Evolutionary conservation across 176 grass and related monocot genomes (phyloP), one percentile per base, ranked within the genome.

Genomic region (Zea luxurians): DNA sequence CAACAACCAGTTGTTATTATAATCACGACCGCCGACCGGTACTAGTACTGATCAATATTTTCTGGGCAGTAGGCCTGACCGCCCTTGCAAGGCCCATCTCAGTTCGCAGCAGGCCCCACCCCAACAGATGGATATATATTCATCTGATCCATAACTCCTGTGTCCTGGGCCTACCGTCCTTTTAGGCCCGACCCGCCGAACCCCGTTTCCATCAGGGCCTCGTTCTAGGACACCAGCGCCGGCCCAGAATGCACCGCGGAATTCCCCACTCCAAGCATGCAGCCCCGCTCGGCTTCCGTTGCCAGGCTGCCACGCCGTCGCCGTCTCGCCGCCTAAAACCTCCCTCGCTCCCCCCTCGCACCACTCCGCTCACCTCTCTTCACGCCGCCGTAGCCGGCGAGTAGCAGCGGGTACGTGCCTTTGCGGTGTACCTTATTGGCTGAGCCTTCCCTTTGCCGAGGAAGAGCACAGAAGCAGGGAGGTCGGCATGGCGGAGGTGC

Each of bases 401-500:
- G 38, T 57, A 34, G 8, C 5, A 2, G 16, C 1, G 35, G 27
- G 4, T 63, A 16, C 72, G 62, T 15, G 71, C 65, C 20, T 81
- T 8, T 20, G 21, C 48, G 17, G 20, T 81, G 0, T 11, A 20
- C 6, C 36, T 5, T 34, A 6, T 13, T 53, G 44, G 1, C 18
- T 0, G 5, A 83, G 9, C 48, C 49, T 36, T 36, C 16, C 34
- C 15, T 66, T n/a, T 41, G 16, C 18, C 16, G 43, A 75, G 21
- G 47, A 61, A 35, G 21, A 60, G 4, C 7, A 50, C 5, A 1
- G 13, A 60, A 12, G n/a, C 38, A 5, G 16, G 35, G 21, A 64
- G 43, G 34, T 1, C 4, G 49, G 46, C 62, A 93, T 93, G 94
- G 66, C 21, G 36, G 85, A 94, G 76, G 78, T 83, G 16, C 88